A percentile compares a stretch with the other conserved stretches of the same genome.
phyloP scores from a whole-genome alignment of 1,139 yeast species.

The Debaryomyces udenii region DNA sequence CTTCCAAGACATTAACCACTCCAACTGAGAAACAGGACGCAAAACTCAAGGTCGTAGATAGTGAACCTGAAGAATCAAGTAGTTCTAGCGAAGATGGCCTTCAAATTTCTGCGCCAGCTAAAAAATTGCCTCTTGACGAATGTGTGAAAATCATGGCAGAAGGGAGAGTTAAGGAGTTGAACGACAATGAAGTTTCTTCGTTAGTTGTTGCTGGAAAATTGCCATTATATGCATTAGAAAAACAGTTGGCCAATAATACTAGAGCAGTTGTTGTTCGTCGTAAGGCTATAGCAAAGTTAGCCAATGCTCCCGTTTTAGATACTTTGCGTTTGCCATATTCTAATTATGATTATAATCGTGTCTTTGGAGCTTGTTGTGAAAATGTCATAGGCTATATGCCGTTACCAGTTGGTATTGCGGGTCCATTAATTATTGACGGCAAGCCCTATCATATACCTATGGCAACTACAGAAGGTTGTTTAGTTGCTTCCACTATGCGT shows the following conservation, averaged over 20 bases:
- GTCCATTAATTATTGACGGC: slow-evolving; percentile 90
- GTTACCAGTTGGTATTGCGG: slow-evolving; percentile 96
- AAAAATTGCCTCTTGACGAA: slow-evolving; percentile 56
- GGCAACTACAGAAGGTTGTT: slow-evolving; percentile 99
- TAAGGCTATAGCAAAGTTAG: slow-evolving; percentile 80
- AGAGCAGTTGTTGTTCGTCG: slow-evolving; percentile 95
- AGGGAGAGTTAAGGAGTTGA: slow-evolving; percentile 69
- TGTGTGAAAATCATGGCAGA: slow-evolving; percentile 64
- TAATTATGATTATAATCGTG: slow-evolving; percentile 90
- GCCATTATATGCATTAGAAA: slow-evolving; percentile 92
- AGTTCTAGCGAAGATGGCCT: slow-evolving; percentile 24
- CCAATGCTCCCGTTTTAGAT: slow-evolving; percentile 80
- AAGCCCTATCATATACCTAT: slow-evolving; percentile 88
- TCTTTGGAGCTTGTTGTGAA: slow-evolving; percentile 98
- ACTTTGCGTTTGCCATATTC: slow-evolving; percentile 73
- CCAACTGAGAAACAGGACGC: slow-evolving; percentile 2
- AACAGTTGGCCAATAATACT: slow-evolving; percentile 80
- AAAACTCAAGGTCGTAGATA: slow-evolving; percentile 1
- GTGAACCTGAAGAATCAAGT: slow-evolving; percentile 13
- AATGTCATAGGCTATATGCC: slow-evolving; percentile 97
- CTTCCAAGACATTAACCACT: slow-evolving; percentile 1
- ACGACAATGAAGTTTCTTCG: slow-evolving; percentile 71
- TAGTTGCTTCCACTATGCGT: slow-evolving; percentile 97
- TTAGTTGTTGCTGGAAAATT: slow-evolving; percentile 77
- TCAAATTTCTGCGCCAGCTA: slow-evolving; percentile 28